Base-by-base conservation (phyloP, 345 rosid species). In the Acer yangbiense region DNA sequence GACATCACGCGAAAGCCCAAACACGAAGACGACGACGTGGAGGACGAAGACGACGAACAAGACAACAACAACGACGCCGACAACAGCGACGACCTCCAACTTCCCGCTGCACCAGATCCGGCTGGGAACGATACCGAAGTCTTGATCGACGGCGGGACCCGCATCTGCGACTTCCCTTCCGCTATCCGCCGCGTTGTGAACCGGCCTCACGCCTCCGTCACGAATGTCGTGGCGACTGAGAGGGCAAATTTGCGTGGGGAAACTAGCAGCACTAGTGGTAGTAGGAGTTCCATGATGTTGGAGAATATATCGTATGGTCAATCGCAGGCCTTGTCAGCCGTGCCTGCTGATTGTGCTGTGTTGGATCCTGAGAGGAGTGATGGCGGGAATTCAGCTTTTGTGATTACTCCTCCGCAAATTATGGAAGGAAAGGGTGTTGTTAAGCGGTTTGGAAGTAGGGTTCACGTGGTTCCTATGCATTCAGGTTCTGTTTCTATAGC, bases 391-490 rank as follows among this genome's bases (percentile, higher is more conserved):
- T 65, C 89, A 2, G 86, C 81, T 50, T 73, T 74, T 69, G 97
- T 91, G 71, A 86, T 91, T 74, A 80, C 89, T 44, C 95, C 98
- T 16, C 98, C 97, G 2, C 85, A 80, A 69, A 84, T 91, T 70
- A 86, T 96, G 98, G 93, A 90, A 79, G 98, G 99, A 44, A 83
- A 84, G 80, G 99, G 99, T 3, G 94, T 92, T 77, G 88, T 87
- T 39, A 94, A 92, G 88, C 86, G 90, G 75, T 94, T 90, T 75
- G 94, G 97, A 69, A 86, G 78, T 79, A 76, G 88, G 70, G 88
- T 87, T 82, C 98, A 86, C 82, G 90, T 88, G 55, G 86, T 96
- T 75, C 99, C 99, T 50, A 86, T 94, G 97, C 98, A 96, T 87
- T 96, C 99, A 88, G 99, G 99, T 88, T 72, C 65, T 57, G 32